These are phyloP conservation scores for Lactifluus pinguis DNA, from an alignment of 768 basidiomycete species.

Conservation along the genomic window DNA sequence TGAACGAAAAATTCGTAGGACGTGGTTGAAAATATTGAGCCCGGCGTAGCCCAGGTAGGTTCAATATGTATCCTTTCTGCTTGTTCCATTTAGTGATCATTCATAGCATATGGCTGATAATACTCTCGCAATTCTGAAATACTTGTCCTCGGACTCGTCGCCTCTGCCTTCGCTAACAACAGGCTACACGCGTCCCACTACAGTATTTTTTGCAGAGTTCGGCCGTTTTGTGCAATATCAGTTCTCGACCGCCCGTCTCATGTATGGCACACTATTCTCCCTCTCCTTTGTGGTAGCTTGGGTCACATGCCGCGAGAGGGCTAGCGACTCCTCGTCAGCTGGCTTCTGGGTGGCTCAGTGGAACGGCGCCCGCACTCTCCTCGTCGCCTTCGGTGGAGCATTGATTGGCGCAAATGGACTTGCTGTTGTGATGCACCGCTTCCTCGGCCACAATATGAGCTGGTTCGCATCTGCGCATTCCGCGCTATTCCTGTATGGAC, in stretches of 20 bases:
- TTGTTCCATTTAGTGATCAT: neutral
- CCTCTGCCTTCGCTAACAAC: slow-evolving; percentile 57
- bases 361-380: slow-evolving; percentile 41
- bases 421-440: slow-evolving; percentile 56
- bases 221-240: slow-evolving; percentile 68
- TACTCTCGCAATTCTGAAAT: slow-evolving; percentile 63
- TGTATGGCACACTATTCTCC: slow-evolving; percentile 47
- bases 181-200: slow-evolving; percentile 43
- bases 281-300: slow-evolving; percentile 39
- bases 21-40: slow-evolving; percentile 72
- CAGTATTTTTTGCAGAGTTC: slow-evolving; percentile 71
- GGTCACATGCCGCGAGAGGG: slow-evolving; percentile 28
- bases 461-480: slow-evolving; percentile 76
- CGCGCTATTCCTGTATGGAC: slow-evolving; percentile 61
- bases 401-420: slow-evolving; percentile 58
- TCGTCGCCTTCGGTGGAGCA: slow-evolving; percentile 45
- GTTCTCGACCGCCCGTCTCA: slow-evolving; percentile 55
- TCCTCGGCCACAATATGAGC: slow-evolving; percentile 63
- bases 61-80: too few species aligned
- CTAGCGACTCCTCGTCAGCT: slow-evolving; percentile 15
- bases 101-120: slow-evolving; percentile 84
- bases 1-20: slow-evolving; percentile 33
- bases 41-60: slow-evolving; percentile 58
- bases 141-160: slow-evolving; percentile 61
- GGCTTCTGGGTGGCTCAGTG: slow-evolving; percentile 34